Percentiles rank a stretch among this genome's conserved stretches.
These are phyloP conservation scores for Candida krabiensis DNA, from an alignment of 805 yeast genomes.

Conservation along the genomic window DNA sequence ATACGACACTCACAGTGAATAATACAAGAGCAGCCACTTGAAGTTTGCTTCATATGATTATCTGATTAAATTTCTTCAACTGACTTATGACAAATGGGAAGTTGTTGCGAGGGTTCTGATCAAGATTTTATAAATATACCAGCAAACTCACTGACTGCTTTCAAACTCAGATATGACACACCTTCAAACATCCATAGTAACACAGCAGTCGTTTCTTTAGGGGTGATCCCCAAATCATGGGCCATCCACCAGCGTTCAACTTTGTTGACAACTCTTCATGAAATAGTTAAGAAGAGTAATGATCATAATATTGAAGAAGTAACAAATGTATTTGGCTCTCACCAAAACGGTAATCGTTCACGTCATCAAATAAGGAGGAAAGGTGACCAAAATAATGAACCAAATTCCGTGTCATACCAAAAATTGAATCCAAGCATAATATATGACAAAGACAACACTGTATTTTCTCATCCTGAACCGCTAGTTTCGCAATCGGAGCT, in stretches of 20 bases:
- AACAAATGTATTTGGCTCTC: too few species aligned
- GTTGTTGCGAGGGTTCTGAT: too few species aligned
- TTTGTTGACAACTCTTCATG: constrained; percentile 12
- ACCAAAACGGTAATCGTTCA: not conserved
- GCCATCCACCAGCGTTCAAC: constrained; percentile 30
- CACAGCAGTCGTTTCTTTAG: constrained; percentile 52
- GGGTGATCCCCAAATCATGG: constrained; percentile 63
- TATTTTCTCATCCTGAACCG: not conserved
- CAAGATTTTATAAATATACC: constrained; percentile 47
- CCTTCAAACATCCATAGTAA: constrained; percentile 47
- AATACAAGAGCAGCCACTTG: too few species aligned
- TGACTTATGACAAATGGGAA: too few species aligned
- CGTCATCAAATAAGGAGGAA: too few species aligned
- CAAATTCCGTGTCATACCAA: not conserved
- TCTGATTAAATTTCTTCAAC: too few species aligned
- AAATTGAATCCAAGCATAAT: not conserved
- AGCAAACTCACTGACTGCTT: constrained; percentile 58
- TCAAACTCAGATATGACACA: constrained; percentile 53
- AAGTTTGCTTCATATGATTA: too few species aligned
- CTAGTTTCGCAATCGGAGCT: not conserved
- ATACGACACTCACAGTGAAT: too few species aligned
- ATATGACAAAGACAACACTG: not conserved
- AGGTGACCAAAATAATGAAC: not conserved
- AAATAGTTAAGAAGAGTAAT: constrained; percentile 4
- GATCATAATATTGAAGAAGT: constrained; percentile 1